Evolutionary conservation across 305 asterid species (phyloP).

Genomic region (Nicotiana rustica): DNA sequence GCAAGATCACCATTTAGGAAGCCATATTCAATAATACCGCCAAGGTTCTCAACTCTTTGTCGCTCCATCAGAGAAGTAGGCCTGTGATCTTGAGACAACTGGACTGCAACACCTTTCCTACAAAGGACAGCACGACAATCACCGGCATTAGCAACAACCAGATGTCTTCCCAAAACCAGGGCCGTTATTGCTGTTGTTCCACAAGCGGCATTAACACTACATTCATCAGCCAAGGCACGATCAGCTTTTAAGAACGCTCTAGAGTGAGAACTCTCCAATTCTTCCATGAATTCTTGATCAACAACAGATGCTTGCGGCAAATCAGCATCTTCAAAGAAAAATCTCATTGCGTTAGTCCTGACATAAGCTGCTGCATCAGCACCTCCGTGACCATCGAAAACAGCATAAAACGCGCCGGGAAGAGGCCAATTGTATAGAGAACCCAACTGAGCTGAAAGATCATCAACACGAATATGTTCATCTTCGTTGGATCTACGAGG

Average conservation of each 20-base stretch:
- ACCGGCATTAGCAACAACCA: conserved; percentile 87
- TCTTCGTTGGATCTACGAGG: conserved; percentile 87
- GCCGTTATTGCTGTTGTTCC: conserved; percentile 96
- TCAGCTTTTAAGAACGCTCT: conserved; percentile 73
- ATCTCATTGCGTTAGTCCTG: conserved; percentile 66
- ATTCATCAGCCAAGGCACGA: conserved; percentile 74
- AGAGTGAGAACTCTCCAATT: conserved; percentile 61
- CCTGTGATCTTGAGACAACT: conserved; percentile 63
- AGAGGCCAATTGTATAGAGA: conserved; percentile 65
- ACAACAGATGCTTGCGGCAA: conserved; percentile 61
- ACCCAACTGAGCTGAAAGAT: conserved; percentile 67
- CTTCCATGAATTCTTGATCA: conserved; percentile 67
- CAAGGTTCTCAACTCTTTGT: conserved; percentile 54
- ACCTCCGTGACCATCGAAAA: conserved; percentile 98
- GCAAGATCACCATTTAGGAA: conserved; percentile 61
- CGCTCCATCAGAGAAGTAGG: conserved; percentile 45
- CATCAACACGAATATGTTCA: conserved; percentile 77
- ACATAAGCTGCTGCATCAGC: conserved; percentile 77
- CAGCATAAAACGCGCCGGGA: conserved; percentile 82
- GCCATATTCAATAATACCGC: conserved; percentile 71
- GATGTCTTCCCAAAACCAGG: conserved; percentile 71
- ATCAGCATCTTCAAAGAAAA: conserved; percentile 67
- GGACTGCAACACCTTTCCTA: conserved; percentile 74
- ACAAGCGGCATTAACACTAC: conserved; percentile 63
- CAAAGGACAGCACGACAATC: conserved; percentile 89